Percentiles rank a stretch among this genome's conserved stretches.
Evolutionary conservation across 2,329 filamentous ascomycete genomes (phyloP).

Genomic region (Chaetomiaceae sp.): DNA sequence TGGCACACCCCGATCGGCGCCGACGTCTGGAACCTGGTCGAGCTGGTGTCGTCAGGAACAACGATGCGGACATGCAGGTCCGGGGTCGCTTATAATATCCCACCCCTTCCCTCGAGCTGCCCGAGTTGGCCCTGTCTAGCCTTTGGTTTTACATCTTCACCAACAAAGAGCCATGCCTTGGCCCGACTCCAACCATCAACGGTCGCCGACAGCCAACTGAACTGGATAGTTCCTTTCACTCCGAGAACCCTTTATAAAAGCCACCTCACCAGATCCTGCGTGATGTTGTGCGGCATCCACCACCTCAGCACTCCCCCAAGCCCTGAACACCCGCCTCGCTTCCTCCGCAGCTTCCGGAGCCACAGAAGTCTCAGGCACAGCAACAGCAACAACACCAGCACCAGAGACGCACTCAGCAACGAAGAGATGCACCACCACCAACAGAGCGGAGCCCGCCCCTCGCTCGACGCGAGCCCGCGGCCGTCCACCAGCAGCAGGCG

Average conservation of each 20-base stretch:
- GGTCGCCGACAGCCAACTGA: slow-evolving; percentile 1
- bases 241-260: slow-evolving; percentile 5
- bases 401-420: not conserved
- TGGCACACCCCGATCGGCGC: slow-evolving; percentile 4
- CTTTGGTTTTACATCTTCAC: not conserved
- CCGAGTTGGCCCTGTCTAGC: not conserved
- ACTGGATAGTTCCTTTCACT: not conserved
- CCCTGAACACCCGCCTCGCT: slow-evolving; percentile 12
- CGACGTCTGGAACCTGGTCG: not conserved
- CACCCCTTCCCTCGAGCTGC: not conserved
- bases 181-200: not conserved
- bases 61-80: not conserved
- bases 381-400: not conserved
- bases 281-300: slow-evolving; percentile 22
- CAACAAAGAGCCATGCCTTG: slow-evolving; percentile 7
- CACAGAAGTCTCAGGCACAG: slow-evolving; percentile 17
- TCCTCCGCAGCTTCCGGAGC: slow-evolving; percentile 24
- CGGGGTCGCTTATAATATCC: slow-evolving; percentile 9
- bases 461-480: slow-evolving; percentile 18
- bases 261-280: not conserved
- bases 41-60: slow-evolving; percentile 9
- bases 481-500: slow-evolving; percentile 20
- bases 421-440: slow-evolving; percentile 12
- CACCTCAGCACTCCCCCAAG: not conserved
- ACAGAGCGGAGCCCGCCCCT: slow-evolving; percentile 17